Percentiles rank a stretch among this genome's conserved stretches.
Conservation (phyloP, 2,329 filamentous ascomycete species). For the Septoria petroselini region DNA sequence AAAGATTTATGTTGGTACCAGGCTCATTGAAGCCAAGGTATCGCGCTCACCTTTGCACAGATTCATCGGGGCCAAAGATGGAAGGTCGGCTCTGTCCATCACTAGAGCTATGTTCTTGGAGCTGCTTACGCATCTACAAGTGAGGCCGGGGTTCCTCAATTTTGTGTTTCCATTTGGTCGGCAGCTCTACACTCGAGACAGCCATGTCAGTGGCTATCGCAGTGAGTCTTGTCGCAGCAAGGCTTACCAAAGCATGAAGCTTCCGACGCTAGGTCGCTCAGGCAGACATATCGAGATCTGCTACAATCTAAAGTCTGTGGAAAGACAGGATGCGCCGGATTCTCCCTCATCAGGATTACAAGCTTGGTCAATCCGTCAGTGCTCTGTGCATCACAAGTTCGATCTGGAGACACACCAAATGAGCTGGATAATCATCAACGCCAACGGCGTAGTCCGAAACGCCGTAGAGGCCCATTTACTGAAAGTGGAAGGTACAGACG, state of each 20-base stretch:
- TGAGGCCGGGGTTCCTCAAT: conserved; percentile 39
- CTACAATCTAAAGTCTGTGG: conserved; percentile 43
- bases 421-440: conserved; percentile 43
- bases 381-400: conserved; percentile 41
- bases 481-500: background rate
- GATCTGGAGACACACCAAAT: conserved; percentile 32
- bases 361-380: conserved; percentile 42
- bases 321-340: conserved; percentile 19
- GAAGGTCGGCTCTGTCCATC: background rate
- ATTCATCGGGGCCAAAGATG: background rate
- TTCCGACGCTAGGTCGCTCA: conserved; percentile 39
- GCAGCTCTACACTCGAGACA: conserved; percentile 36
- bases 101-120: conserved; percentile 18
- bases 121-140: conserved; percentile 37
- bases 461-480: background rate
- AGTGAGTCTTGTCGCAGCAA: conserved; percentile 30
- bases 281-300: conserved; percentile 40
- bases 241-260: conserved; percentile 10
- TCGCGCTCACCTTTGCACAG: too few species aligned
- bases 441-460: conserved; percentile 35
- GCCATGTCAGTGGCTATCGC: conserved; percentile 40
- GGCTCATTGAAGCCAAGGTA: too few species aligned
- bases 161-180: conserved; percentile 42
- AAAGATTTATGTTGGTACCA: conserved; percentile 3
- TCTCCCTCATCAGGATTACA: background rate